phyloP scores from a whole-genome alignment of 805 yeast genomes.

The Zygosaccharomyces bisporus region DNA sequence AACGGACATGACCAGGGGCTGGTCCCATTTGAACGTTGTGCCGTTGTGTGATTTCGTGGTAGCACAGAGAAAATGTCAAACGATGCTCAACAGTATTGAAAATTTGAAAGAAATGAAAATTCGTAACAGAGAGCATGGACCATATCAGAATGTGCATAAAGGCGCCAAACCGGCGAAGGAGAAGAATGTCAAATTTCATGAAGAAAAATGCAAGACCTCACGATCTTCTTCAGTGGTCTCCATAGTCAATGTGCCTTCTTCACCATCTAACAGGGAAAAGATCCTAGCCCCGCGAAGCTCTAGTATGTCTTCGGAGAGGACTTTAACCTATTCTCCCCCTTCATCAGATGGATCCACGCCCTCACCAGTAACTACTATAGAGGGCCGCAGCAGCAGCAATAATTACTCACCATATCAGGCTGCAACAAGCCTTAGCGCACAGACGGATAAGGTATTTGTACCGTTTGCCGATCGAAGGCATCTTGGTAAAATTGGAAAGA shows the following conservation, averaged over 20 bases:
- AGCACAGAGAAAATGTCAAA: slow-evolving; percentile 16
- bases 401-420: slow-evolving; percentile 1
- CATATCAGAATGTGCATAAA: not conserved
- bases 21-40: slow-evolving; percentile 9
- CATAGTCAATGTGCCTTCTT: slow-evolving; percentile 6
- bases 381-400: not conserved
- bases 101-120: slow-evolving; percentile 12
- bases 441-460: not conserved
- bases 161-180: not conserved
- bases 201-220: slow-evolving; percentile 5
- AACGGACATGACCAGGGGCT: slow-evolving; percentile 9
- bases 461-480: slow-evolving; percentile 2
- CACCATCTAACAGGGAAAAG: slow-evolving; percentile 1
- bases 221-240: slow-evolving; percentile 14
- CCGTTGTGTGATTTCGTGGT: slow-evolving; percentile 17
- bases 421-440: not conserved
- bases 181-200: slow-evolving; percentile 4
- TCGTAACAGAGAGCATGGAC: slow-evolving; percentile 3
- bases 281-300: slow-evolving; percentile 5
- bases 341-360: slow-evolving; percentile 7
- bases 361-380: slow-evolving; percentile 1
- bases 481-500: slow-evolving; percentile 14
- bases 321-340: slow-evolving; percentile 11
- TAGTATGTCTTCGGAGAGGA: slow-evolving; percentile 9
- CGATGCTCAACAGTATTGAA: slow-evolving; percentile 15